Evolutionary conservation across 2,329 filamentous ascomycete species (phyloP).

Genomic region (Fonsecaea pedrosoi): DNA sequence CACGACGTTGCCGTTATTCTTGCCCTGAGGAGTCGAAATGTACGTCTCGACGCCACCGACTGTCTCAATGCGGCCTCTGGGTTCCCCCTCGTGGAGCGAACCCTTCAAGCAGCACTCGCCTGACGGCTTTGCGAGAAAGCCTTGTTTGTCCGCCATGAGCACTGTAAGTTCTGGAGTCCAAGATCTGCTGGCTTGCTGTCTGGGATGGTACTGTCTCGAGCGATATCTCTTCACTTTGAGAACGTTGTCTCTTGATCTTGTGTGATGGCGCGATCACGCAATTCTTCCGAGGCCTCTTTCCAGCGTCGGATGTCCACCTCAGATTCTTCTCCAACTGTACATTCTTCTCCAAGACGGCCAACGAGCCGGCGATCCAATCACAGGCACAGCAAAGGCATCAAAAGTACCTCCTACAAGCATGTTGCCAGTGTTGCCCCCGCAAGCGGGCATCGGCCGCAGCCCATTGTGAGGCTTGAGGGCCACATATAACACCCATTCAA

Average conservation of each 20-base stretch:
- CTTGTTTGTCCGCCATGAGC: slow-evolving; percentile 28
- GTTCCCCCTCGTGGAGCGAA: slow-evolving; percentile 49
- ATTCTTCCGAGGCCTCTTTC: slow-evolving; percentile 1
- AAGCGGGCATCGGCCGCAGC: background rate
- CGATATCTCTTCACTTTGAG: background rate
- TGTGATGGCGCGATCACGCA: background rate
- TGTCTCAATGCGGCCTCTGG: slow-evolving; percentile 46
- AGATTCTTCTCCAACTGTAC: background rate
- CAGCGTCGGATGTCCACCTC: background rate
- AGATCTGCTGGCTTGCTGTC: no score
- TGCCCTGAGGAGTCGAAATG: slow-evolving; percentile 43
- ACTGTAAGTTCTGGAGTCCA: background rate
- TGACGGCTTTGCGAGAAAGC: slow-evolving; percentile 32
- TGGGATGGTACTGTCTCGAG: no score
- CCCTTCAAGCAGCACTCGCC: slow-evolving; percentile 50
- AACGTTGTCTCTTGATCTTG: background rate
- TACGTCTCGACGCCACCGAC: slow-evolving; percentile 51
- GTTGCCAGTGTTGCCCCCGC: background rate
- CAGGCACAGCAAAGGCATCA: slow-evolving; percentile 1
- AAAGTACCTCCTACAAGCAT: slow-evolving; percentile 4
- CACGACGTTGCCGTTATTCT: slow-evolving; percentile 52
- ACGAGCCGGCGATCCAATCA: background rate
- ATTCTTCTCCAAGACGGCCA: background rate
- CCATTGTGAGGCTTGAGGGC: background rate
- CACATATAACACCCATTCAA: background rate